These are phyloP conservation scores for Ustilago tritici DNA, from an alignment of 1,284 basidiomycete genomes.

Conservation along the genomic window DNA sequence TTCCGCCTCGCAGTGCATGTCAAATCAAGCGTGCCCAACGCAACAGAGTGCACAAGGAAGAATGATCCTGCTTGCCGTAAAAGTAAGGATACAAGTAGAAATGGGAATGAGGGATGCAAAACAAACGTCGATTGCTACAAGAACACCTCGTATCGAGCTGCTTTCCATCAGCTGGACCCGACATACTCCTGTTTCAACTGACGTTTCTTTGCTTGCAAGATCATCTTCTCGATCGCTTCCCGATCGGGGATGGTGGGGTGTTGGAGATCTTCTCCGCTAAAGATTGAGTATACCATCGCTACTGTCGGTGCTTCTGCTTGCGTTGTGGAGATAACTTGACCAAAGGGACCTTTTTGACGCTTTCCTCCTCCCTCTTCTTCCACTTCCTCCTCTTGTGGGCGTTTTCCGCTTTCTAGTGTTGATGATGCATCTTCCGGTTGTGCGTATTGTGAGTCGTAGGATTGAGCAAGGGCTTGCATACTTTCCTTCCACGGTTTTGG, in stretches of 20 bases:
- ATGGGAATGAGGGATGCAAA: no score
- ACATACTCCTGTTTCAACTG: slow-evolving; percentile 40
- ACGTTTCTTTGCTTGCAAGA: slow-evolving; percentile 34
- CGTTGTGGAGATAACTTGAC: slow-evolving; percentile 9
- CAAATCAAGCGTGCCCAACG: no score
- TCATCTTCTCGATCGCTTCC: slow-evolving; percentile 32
- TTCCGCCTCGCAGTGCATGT: no score
- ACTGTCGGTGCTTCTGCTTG: neutral
- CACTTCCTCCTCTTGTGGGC: slow-evolving; percentile 2
- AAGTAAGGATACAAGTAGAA: slow-evolving; percentile 19
- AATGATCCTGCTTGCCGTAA: no score
- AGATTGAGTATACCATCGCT: slow-evolving; percentile 33
- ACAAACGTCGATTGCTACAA: neutral
- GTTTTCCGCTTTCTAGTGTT: slow-evolving; percentile 3
- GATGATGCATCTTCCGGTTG: slow-evolving; percentile 2
- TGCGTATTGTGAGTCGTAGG: slow-evolving; percentile 6
- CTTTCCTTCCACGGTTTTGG: slow-evolving; percentile 50
- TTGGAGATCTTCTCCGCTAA: slow-evolving; percentile 26
- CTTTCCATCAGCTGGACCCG: slow-evolving; percentile 4
- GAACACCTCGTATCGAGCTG: neutral
- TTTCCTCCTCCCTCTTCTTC: slow-evolving; percentile 10
- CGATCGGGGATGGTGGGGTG: slow-evolving; percentile 26
- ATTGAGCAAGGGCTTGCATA: slow-evolving; percentile 15
- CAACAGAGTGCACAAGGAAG: no score
- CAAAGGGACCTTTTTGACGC: slow-evolving; percentile 13